Percentiles rank a stretch among this genome's conserved stretches.
These are phyloP conservation scores for Paracorniculantispora psalliotae DNA, from an alignment of 2,329 filamentous ascomycete genomes.

Conservation along the genomic window DNA sequence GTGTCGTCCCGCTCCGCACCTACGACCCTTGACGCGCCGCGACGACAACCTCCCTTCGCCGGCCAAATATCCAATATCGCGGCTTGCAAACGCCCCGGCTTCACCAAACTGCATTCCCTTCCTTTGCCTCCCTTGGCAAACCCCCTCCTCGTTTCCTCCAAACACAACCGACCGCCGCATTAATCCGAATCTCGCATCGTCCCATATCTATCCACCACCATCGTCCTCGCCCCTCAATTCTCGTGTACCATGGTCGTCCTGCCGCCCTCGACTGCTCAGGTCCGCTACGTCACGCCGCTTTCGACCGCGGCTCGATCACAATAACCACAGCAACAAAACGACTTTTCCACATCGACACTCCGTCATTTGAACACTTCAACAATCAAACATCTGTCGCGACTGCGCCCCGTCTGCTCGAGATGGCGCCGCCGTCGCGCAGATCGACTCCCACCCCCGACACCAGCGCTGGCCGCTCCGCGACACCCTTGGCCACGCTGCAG, in stretches of 20 bases:
- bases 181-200: background rate
- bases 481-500: slow-evolving; percentile 34
- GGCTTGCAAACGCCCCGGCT: background rate
- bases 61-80: background rate
- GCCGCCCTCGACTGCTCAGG: slow-evolving; percentile 1
- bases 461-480: slow-evolving; percentile 7
- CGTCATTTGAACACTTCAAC: background rate
- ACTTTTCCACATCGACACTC: background rate
- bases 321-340: background rate
- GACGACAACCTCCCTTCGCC: background rate
- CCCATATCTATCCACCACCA: background rate
- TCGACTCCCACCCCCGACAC: slow-evolving; percentile 18
- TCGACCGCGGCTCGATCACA: background rate
- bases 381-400: background rate
- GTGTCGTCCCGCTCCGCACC: background rate
- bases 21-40: background rate
- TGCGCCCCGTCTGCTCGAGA: slow-evolving; percentile 3
- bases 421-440: slow-evolving; percentile 9
- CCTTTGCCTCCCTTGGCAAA: slow-evolving; percentile 3
- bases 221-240: background rate
- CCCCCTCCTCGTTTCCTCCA: background rate
- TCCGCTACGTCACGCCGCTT: slow-evolving; percentile 6
- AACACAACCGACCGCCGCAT: background rate
- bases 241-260: slow-evolving; percentile 6
- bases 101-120: slow-evolving; percentile 4